These are phyloP conservation scores for Pseudodiploospora longispora DNA, from an alignment of 2,329 filamentous ascomycete genomes.

Conservation along the genomic window DNA sequence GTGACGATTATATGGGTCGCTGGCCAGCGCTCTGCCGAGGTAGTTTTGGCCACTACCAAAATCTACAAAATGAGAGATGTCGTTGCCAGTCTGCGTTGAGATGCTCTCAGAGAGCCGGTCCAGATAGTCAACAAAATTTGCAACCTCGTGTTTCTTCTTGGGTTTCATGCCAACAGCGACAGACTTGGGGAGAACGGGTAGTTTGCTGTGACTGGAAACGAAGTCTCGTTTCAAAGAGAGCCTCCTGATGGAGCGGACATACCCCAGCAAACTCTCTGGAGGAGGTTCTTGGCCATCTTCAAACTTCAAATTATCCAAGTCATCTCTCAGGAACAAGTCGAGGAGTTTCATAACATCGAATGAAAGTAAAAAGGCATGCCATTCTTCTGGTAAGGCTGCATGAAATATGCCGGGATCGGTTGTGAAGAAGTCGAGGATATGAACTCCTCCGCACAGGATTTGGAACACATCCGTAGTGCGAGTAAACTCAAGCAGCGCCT, in stretches of 20 bases:
- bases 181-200: slow-evolving; percentile 56
- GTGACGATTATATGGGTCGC: slow-evolving; percentile 73
- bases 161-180: slow-evolving; percentile 87
- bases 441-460: slow-evolving; percentile 90
- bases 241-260: slow-evolving; percentile 62
- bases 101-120: slow-evolving; percentile 53
- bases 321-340: slow-evolving; percentile 72
- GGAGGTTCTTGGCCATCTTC: slow-evolving; percentile 30
- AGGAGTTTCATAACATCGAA: slow-evolving; percentile 68
- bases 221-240: slow-evolving; percentile 61
- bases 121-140: slow-evolving; percentile 82
- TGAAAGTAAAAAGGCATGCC: slow-evolving; percentile 68
- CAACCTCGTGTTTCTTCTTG: slow-evolving; percentile 93
- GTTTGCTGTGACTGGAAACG: slow-evolving; percentile 31
- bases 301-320: slow-evolving; percentile 41
- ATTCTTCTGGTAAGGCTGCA: slow-evolving; percentile 66
- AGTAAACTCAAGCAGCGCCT: slow-evolving; percentile 68
- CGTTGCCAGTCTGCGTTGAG: slow-evolving; percentile 43
- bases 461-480: slow-evolving; percentile 69
- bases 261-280: slow-evolving; percentile 56
- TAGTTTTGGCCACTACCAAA: slow-evolving; percentile 98
- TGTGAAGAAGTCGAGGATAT: slow-evolving; percentile 94
- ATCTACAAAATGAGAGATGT: slow-evolving; percentile 83
- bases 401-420: slow-evolving; percentile 76
- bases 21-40: slow-evolving; percentile 78